These are phyloP conservation scores for Teunomyces barrocoloradensis DNA, from an alignment of 805 yeast genomes.

Conservation along the genomic window DNA sequence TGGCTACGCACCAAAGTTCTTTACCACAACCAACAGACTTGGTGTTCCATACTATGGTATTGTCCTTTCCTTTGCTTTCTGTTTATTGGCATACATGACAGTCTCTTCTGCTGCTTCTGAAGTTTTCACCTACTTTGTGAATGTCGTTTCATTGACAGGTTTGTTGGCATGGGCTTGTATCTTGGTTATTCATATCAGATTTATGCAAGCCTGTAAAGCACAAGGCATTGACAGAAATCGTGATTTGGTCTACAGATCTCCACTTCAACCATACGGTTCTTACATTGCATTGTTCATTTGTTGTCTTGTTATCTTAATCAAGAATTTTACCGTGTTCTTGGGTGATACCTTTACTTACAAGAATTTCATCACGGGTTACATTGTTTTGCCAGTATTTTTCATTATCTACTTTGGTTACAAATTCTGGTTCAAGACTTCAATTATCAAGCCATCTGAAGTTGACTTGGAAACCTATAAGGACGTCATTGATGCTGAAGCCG, in stretches of 20 bases:
- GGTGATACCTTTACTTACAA: constrained; percentile 55
- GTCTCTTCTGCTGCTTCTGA: constrained; percentile 54
- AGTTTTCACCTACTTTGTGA: constrained; percentile 68
- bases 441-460: constrained; percentile 52
- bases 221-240: constrained; percentile 59
- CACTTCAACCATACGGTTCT: constrained; percentile 67
- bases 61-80: constrained; percentile 49
- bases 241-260: constrained; percentile 59
- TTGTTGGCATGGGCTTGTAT: constrained; percentile 74
- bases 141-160: constrained; percentile 74
- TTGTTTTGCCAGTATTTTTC: constrained; percentile 66
- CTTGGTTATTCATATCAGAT: constrained; percentile 62
- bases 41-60: constrained; percentile 73
- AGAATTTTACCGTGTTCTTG: constrained; percentile 72
- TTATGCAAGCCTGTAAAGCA: constrained; percentile 61
- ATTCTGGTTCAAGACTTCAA: constrained; percentile 48
- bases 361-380: constrained; percentile 73
- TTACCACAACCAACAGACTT: constrained; percentile 57
- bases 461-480: constrained; percentile 60
- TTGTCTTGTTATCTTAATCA: constrained; percentile 55
- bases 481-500: constrained; percentile 47
- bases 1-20: constrained; percentile 70
- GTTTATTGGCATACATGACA: constrained; percentile 69
- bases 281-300: constrained; percentile 56
- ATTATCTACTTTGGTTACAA: constrained; percentile 59